These are phyloP conservation scores for Colletotrichum musicola DNA, from an alignment of 2,329 filamentous ascomycete genomes.

Conservation along the genomic window DNA sequence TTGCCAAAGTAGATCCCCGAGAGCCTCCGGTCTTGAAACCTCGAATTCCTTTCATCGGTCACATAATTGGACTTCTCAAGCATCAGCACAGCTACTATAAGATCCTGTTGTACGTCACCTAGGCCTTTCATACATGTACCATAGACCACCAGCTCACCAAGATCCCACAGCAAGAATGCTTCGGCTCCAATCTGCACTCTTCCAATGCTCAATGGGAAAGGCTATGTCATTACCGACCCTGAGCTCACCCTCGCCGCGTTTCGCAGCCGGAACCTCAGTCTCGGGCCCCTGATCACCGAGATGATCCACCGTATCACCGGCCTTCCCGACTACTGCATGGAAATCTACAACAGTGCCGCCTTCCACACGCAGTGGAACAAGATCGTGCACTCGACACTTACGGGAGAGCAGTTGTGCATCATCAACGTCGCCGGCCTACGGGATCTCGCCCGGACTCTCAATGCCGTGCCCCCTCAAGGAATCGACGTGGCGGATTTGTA, in stretches of 20 bases:
- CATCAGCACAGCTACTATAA: constrained; percentile 52
- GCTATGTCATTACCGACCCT: constrained; percentile 58
- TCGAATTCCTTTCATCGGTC: constrained; percentile 59
- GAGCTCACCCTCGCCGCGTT: constrained; percentile 54
- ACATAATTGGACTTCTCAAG: constrained; percentile 58
- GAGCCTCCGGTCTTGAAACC: constrained; percentile 59
- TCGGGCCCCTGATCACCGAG: constrained; percentile 56
- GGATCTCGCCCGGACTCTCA: constrained; percentile 44
- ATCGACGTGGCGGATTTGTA: constrained; percentile 52
- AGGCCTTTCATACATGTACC: neutral
- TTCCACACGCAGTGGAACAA: constrained; percentile 14
- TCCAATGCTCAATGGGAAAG: constrained; percentile 56
- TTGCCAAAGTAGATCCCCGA: constrained; percentile 43
- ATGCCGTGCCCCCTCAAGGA: constrained; percentile 40
- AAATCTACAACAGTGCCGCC: constrained; percentile 37
- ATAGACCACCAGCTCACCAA: neutral
- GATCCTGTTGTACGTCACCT: constrained; percentile 50
- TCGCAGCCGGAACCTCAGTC: constrained; percentile 55
- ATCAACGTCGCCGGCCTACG: constrained; percentile 47
- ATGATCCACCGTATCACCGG: constrained; percentile 53
- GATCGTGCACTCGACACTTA: constrained; percentile 46
- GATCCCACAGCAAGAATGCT: neutral
- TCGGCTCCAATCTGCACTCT: constrained; percentile 55
- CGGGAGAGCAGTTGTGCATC: constrained; percentile 45
- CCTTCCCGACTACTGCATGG: constrained; percentile 46